Evolutionary conservation across 352 stramenopile genomes (phyloP), one percentile per base, ranked within the genome.

Genomic region (Phytopythium cucurbitacearum): DNA sequence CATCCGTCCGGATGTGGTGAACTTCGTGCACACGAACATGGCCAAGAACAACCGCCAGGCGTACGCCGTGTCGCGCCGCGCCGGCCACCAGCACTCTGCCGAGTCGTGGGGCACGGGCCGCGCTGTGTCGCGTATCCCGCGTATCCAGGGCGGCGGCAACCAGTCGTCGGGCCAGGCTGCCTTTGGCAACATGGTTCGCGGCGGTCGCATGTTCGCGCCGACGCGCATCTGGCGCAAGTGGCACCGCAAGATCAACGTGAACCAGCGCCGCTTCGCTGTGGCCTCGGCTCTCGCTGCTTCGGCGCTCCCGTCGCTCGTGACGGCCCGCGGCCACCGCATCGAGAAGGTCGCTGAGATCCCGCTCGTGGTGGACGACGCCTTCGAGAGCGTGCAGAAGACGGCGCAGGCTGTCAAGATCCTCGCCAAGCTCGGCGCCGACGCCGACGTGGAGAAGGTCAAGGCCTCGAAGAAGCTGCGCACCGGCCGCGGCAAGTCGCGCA

Each of bases 11-110:
- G 97, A 99, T 81, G 88, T 99, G 50, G 96, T 99, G 63, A 97
- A 98, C 67, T 99, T 99, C 68, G 97, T 99, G 44, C 97, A 99
- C 90, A 99, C 93, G 41, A 98, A 99, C 88, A 98, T 99, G 85
- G 95, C 94, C 80, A 99, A 99, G 93, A 99, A 99, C 87, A 84
- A 97, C 65, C 94, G 97, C 73, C 97, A 99, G 83, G 91, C 97
- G 21, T 99, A 99, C 84, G 94, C 89, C 69, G 97, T 99, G 43
- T 98, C 85, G 62, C 94, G 97, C 56, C 77, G 85, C 40, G 97
- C 97, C 41, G 96, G 97, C 70, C 97, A 99, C 82, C 81, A 98
- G 73, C 94, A 97, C 79, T 98, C 96, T 47, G 97, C 97, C 48
- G 87, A 97, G 64, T 99, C 96, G 32, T 99, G 97, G 97, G 97